Conservation (phyloP, 306 rosid genomes). For the Cicer yamashitae region DNA sequence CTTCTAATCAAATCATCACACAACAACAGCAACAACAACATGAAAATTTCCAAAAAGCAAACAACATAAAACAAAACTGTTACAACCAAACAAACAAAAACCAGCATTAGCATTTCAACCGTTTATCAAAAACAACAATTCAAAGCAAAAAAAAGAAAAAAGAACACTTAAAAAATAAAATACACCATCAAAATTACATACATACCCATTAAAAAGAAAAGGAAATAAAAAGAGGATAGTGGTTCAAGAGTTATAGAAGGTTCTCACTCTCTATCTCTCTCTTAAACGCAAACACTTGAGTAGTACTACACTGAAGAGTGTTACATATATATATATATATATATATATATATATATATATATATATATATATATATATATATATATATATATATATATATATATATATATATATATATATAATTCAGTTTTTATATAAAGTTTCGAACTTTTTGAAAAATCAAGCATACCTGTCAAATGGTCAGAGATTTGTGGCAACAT, state of each 20-base stretch:
- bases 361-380: no score
- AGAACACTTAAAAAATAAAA: neutral
- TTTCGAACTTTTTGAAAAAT: no score
- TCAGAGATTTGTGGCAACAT: no score
- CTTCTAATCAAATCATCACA: slow-evolving; percentile 26
- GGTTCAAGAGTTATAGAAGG: neutral
- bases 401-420: no score
- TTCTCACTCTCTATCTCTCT: no score
- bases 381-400: no score
- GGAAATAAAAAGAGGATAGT: neutral
- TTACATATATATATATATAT: no score
- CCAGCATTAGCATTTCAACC: slow-evolving; percentile 25
- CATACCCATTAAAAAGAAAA: slow-evolving; percentile 45
- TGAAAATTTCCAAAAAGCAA: neutral
- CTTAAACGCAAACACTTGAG: no score
- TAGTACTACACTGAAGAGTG: no score
- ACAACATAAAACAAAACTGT: slow-evolving; percentile 8
- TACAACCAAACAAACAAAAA: neutral
- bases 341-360: no score
- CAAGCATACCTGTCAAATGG: no score
- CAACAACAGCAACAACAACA: neutral
- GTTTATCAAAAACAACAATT: neutral
- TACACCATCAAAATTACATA: slow-evolving; percentile 27
- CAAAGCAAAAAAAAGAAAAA: neutral
- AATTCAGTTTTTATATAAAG: no score